These are phyloP conservation scores for Chlorella sp. DNA, from an alignment of 139 green algal species.

Conservation along the genomic window DNA sequence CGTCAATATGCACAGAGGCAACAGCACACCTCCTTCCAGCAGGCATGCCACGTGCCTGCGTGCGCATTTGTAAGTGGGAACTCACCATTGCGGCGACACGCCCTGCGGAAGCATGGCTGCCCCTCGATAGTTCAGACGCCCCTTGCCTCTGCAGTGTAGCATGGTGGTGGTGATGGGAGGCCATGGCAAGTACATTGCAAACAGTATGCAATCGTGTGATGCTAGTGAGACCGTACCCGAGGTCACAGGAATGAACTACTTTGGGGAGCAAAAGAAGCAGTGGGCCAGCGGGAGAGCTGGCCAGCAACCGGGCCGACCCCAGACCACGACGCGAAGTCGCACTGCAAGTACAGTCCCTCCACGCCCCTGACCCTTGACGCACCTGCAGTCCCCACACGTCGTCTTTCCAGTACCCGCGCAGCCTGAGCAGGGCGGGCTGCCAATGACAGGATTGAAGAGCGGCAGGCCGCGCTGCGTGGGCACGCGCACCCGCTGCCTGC, in stretches of 20 bases:
- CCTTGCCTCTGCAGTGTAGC: constrained; percentile 40
- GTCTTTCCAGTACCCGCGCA: constrained; percentile 44
- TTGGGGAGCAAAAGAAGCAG: too few relatives aligned
- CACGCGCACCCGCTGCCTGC: constrained; percentile 28
- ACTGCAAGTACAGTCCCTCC: not conserved
- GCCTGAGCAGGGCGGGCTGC: constrained; percentile 31
- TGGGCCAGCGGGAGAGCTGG: not conserved
- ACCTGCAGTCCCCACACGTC: constrained; percentile 47
- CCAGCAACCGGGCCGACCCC: not conserved
- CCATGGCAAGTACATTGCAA: too few relatives aligned
- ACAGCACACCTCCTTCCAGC: too few relatives aligned
- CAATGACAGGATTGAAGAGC: not conserved
- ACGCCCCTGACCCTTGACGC: not conserved
- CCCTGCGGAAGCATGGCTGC: constrained; percentile 46
- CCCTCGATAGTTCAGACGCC: constrained; percentile 44
- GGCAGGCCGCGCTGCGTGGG: constrained; percentile 37
- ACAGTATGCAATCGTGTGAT: too few relatives aligned
- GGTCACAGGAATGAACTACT: too few relatives aligned
- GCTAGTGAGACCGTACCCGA: too few relatives aligned
- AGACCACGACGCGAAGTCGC: not conserved
- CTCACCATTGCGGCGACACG: constrained; percentile 50
- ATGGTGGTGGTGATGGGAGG: too few relatives aligned
- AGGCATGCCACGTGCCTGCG: not conserved
- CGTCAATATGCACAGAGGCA: too few relatives aligned
- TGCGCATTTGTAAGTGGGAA: not conserved